phyloP scores from a whole-genome alignment of 768 basidiomycete genomes.

The Cubamyces sp. region DNA sequence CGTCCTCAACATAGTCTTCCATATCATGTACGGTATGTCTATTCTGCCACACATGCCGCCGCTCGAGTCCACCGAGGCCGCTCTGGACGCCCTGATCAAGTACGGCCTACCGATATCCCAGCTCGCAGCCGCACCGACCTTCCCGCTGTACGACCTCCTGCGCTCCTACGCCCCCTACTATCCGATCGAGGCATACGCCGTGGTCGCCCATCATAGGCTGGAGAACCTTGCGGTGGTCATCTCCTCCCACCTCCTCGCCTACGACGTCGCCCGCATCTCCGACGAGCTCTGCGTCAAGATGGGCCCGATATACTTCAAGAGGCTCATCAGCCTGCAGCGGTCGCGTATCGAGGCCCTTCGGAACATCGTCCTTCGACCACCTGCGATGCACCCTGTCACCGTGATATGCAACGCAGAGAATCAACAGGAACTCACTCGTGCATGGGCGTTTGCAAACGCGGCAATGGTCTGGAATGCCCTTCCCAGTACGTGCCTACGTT shows the following conservation, averaged over 20 bases:
- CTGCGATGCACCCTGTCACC: conserved; percentile 30
- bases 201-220: conserved; percentile 42
- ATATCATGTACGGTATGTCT: conserved; percentile 70
- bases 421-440: conserved; percentile 29
- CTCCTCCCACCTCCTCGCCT: conserved; percentile 43
- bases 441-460: conserved; percentile 28
- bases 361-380: conserved; percentile 32
- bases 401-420: conserved; percentile 20
- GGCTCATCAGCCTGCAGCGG: conserved; percentile 43
- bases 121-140: conserved; percentile 30
- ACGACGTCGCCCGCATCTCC: conserved; percentile 38
- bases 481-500: not conserved
- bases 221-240: conserved; percentile 41
- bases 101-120: conserved; percentile 33
- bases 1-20: conserved; percentile 71
- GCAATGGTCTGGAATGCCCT: conserved; percentile 4
- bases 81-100: conserved; percentile 28
- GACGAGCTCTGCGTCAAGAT: conserved; percentile 43
- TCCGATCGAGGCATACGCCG: conserved; percentile 46
- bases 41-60: conserved; percentile 70
- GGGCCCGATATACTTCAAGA: conserved; percentile 45
- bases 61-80: conserved; percentile 42
- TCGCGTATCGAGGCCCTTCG: conserved; percentile 41
- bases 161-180: conserved; percentile 38
- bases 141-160: conserved; percentile 38